These are phyloP conservation scores for Umbilicus rupestris DNA, from an alignment of 164 flowering plant genomes.

Conservation along the genomic window DNA sequence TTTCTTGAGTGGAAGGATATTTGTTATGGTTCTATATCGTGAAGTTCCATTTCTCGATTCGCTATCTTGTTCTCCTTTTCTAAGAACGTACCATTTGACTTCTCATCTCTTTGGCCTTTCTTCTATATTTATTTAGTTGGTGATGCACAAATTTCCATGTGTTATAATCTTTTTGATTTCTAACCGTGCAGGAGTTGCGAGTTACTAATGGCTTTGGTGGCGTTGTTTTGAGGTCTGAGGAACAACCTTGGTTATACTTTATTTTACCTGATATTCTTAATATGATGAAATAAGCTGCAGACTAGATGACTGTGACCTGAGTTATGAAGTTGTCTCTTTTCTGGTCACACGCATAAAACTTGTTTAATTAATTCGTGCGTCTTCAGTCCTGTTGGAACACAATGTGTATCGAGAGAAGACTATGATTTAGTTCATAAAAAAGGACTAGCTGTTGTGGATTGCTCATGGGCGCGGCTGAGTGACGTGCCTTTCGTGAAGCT, in stretches of 20 bases:
- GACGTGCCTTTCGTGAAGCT: slow-evolving; percentile 95
- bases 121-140: background rate
- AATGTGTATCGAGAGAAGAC: slow-evolving; percentile 90
- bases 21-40: background rate
- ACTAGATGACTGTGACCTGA: background rate
- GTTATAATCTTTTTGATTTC: no score
- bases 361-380: background rate
- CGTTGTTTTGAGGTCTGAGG: slow-evolving; percentile 64
- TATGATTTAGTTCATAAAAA: slow-evolving; percentile 45
- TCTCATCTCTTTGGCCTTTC: background rate
- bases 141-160: background rate
- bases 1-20: background rate
- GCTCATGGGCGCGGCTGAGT: slow-evolving; percentile 93
- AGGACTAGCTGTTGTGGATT: slow-evolving; percentile 97
- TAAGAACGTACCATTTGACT: background rate
- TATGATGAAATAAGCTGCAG: background rate
- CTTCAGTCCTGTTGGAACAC: slow-evolving; percentile 79
- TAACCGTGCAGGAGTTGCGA: slow-evolving; percentile 74
- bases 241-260: background rate
- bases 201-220: slow-evolving; percentile 83
- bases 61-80: background rate
- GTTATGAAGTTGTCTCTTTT: background rate
- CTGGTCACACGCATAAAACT: background rate
- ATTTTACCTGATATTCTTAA: background rate
- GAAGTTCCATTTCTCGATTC: background rate